Base-by-base conservation (phyloP, 768 basidiomycete species). In the Holtermanniella nyarrowii region DNA sequence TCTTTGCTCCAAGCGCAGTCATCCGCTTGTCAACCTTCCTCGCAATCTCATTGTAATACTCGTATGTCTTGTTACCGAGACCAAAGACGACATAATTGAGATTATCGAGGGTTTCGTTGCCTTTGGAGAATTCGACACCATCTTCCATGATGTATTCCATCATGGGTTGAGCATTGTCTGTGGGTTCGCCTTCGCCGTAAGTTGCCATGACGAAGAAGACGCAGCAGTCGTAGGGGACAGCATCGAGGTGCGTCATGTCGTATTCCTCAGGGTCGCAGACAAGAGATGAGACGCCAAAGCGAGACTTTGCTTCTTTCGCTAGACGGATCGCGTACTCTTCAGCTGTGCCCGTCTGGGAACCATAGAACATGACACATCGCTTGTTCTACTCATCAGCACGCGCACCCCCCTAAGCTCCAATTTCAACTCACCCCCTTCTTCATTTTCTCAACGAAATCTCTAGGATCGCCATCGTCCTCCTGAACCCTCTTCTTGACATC, bases 181-280 rank as follows among this genome's bases (percentile, higher is more conserved):
- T 97, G 26, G 93, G 93, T 72, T 99, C 93, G 52, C 93, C 93
- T 76, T 99, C 93, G 57, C 93, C 93, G 63, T 99, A 99, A 12
- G 93, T 97, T 11, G 93, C 93, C 82, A 97, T 80, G 63, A 91
- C 88, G 69, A 99, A 97, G 73, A 99, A 82, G 50, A 83, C 88
- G 18, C 83, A 85, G 57, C 79, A 83, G 70, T 90, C 84, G 60
- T 85, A 84, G 0, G 95, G 87, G 24, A 96, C 71, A 68, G 83
- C 77, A 73, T 97, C 93, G 56, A 97, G 82, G 71, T 86, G 90
- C 70, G 91, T 88, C 67, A 97, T 96, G 68, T 97, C 95, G 71
- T 96, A 96, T 73, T 99, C 93, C 72, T 99, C 95, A 2, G 91
- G 90, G 68, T 99, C 93, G 66, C 90, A 95, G 14, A 99, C 93